Base-by-base conservation (phyloP, 495 filamentous ascomycete genomes). In the Penicillium maclennaniae region DNA sequence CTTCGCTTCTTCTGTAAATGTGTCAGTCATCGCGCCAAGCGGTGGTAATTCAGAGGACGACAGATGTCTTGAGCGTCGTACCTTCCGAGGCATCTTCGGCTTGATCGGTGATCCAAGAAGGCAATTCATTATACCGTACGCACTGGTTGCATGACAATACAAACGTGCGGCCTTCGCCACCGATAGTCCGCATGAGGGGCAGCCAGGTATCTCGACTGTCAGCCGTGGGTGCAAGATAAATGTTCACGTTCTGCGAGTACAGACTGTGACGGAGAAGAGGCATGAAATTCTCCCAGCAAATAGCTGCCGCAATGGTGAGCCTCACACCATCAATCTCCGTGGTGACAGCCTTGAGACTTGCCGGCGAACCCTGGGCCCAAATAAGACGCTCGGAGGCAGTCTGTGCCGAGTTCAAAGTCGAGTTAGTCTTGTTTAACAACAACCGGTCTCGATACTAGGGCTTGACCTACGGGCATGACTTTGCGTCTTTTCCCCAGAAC, bases 261-360 rank as follows among this genome's bases (percentile, higher is more conserved):
- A 97, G 77, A 19, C 84, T 81, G 46, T 89, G 79, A 8, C 87
- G 75, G 1, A 97, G 78, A 17, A 97, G 72, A 0, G 92, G 92
- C 92, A 97, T 97, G 64, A 89, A 95, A 58, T 90, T 97, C 69
- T 97, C 92, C 92, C 92, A 97, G 74, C 92, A 97, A 39, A 97
- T 95, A 1, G 92, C 92, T 0, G 89, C 83, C 0, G 84, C 92
- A 7, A 96, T 71, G 15, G 85, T 91, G 17, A 97, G 70, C 41
- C 80, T 82, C 14, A 92, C 82, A 19, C 87, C 89, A 19, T 83
- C 81, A 54, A 97, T 86, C n/a, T 75, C 80, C 1, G 91, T 91
- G 19, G 83, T 88, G 1, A 97, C 78, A 0, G 92, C 92, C 48
- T 83, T 83, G 26, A 97, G 81, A 1, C 90, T 92, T 0, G 84